Evolutionary conservation across 2,329 filamentous ascomycete genomes (phyloP).

Genomic region (Lecanosticta acicola): DNA sequence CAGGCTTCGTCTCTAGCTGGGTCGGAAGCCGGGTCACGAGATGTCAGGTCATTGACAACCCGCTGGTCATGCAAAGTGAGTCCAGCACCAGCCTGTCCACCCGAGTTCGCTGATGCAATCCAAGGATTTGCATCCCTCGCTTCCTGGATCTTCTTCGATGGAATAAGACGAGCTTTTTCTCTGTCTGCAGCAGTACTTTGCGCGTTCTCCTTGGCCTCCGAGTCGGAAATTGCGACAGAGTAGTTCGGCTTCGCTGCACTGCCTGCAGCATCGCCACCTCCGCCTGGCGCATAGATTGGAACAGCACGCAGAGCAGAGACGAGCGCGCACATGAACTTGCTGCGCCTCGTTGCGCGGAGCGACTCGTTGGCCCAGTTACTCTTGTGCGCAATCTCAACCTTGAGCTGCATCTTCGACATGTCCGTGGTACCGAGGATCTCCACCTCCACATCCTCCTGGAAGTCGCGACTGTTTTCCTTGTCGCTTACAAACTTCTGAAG

Average conservation of each 20-base stretch:
- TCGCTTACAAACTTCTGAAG: slow-evolving; percentile 78
- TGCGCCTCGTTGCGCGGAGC: slow-evolving; percentile 72
- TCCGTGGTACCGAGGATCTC: slow-evolving; percentile 73
- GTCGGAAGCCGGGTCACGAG: slow-evolving; percentile 40
- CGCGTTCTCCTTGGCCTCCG: slow-evolving; percentile 55
- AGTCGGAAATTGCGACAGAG: slow-evolving; percentile 68
- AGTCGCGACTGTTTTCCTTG: slow-evolving; percentile 84
- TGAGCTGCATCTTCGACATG: slow-evolving; percentile 80
- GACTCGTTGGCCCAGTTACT: slow-evolving; percentile 61
- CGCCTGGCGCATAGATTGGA: slow-evolving; percentile 77
- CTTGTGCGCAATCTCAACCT: slow-evolving; percentile 83
- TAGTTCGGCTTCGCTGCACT: slow-evolving; percentile 69
- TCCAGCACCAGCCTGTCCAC: slow-evolving; percentile 17
- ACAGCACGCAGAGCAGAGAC: slow-evolving; percentile 79
- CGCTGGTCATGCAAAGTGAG: slow-evolving; percentile 23
- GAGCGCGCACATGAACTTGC: slow-evolving; percentile 95
- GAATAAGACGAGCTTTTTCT: slow-evolving; percentile 56
- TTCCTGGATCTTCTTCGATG: slow-evolving; percentile 35
- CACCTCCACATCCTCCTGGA: slow-evolving; percentile 75
- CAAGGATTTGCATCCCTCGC: slow-evolving; percentile 17
- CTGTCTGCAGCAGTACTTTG: slow-evolving; percentile 52
- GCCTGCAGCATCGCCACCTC: slow-evolving; percentile 58
- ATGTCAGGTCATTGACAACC: slow-evolving; percentile 43
- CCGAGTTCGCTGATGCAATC: slow-evolving; percentile 12
- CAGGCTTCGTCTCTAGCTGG: slow-evolving; percentile 38